Conservation (phyloP, 441 rosid genomes). For the Populus hybrid region DNA sequence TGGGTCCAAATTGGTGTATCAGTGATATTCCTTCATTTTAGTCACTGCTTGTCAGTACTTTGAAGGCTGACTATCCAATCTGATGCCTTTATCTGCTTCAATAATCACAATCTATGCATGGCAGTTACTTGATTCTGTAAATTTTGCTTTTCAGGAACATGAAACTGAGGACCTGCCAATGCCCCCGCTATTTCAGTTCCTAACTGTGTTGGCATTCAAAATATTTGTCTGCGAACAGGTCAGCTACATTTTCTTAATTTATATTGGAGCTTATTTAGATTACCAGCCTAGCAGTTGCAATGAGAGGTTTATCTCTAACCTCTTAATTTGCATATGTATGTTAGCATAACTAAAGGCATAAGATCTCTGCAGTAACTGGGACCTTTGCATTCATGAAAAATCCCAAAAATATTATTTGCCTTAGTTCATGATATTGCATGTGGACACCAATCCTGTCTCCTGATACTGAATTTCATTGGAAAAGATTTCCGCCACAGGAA, state of each 20-base stretch:
- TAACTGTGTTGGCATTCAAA: slow-evolving; percentile 79
- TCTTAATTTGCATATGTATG: not conserved
- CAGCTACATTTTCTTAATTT: slow-evolving; percentile 11
- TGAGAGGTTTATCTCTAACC: not conserved
- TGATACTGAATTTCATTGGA: not conserved
- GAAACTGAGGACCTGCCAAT: slow-evolving; percentile 66
- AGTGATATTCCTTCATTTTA: no score
- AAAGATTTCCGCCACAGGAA: not conserved
- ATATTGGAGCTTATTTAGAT: slow-evolving; percentile 3
- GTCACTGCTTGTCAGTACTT: not conserved
- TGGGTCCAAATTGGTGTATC: no score
- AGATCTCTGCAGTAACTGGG: not conserved
- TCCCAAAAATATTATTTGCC: not conserved
- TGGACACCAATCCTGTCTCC: no score
- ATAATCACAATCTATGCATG: not conserved
- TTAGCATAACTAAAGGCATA: not conserved
- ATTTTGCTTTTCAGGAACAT: slow-evolving; percentile 57
- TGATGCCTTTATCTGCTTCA: slow-evolving; percentile 6
- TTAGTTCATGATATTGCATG: not conserved
- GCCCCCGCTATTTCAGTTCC: slow-evolving; percentile 95
- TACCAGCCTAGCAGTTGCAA: not conserved
- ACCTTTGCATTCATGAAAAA: not conserved
- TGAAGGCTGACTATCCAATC: not conserved
- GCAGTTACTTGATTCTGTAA: not conserved
- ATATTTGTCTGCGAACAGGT: slow-evolving; percentile 80